A percentile compares a stretch with the other conserved stretches of the same genome.
These are phyloP conservation scores for Eutrema japonicum DNA, from an alignment of 345 rosid genomes.

Conservation along the genomic window DNA sequence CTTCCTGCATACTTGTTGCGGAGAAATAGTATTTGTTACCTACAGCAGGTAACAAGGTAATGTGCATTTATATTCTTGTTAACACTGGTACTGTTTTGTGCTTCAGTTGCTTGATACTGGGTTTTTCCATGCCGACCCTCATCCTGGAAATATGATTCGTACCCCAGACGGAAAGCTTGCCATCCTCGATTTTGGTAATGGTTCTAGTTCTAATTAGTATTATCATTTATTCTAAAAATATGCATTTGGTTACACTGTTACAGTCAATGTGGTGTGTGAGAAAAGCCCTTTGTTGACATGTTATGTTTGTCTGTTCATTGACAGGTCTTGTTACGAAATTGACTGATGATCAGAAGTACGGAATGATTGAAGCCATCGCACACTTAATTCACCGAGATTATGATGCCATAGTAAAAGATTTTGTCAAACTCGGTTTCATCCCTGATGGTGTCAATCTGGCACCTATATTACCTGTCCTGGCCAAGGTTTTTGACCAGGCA, in stretches of 20 bases:
- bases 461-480: conserved; percentile 92
- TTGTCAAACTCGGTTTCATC: conserved; percentile 92
- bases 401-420: conserved; percentile 86
- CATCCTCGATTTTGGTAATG: conserved; percentile 93
- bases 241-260: neutral
- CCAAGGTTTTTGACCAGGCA: conserved; percentile 98
- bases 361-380: conserved; percentile 98
- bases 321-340: conserved; percentile 90
- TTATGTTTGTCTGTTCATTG: neutral
- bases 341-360: conserved; percentile 96
- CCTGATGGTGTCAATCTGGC: conserved; percentile 95
- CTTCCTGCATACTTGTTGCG: conserved; percentile 9
- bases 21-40: neutral
- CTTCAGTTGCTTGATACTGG: conserved; percentile 95
- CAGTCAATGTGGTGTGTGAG: neutral
- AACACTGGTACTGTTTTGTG: conserved; percentile 24
- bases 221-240: neutral
- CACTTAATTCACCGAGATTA: conserved; percentile 96
- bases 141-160: conserved; percentile 97
- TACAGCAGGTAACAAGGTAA: neutral
- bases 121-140: conserved; percentile 98
- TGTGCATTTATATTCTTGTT: conserved; percentile 6
- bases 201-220: neutral
- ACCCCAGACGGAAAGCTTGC: conserved; percentile 98
- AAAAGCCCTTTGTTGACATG: conserved; percentile 3